Base-by-base conservation (phyloP, 1,139 yeast genomes). In the Blastobotrys apis region DNA sequence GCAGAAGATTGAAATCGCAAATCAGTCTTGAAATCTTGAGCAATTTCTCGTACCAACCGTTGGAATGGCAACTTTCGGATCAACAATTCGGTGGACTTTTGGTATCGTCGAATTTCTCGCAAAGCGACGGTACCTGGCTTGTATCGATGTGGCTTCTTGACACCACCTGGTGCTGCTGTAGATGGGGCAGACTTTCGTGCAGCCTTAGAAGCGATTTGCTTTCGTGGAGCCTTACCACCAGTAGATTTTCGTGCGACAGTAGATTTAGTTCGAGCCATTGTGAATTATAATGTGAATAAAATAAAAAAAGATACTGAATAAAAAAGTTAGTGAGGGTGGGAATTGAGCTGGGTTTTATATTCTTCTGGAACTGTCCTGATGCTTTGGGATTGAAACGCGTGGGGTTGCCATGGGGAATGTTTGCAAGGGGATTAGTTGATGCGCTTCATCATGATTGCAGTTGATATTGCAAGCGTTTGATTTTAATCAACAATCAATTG, bases 91-190 rank as follows among this genome's bases (percentile, higher is more conserved):
- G 97, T 88, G 56, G 96, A 85, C 75, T 88, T 88, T 78, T 88
- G 97, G 81, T 88, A 90, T 79, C 96, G 87, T 84, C 97, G 87
- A 69, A 90, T 90, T 79, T 88, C 97, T 84, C 97, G 88, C 71
- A 90, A 84, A 64, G 97, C 97, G 68, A 90, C 97, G 68, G 97
- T 90, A 87, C 97, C 97, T 73, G 97, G 97, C 92, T 88, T 88
- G 78, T 88, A 90, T 84, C 97, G 87, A 86, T 90, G 97, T 60
- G 97, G 97, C 80, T 90, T 88, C 88, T 90, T 90, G 71, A 90
- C 97, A 83, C 97, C 97, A 71, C 97, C 97, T 56, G 95, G 81
- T 56, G 95, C 77, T 77, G 94, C 90, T 49, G 63, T 48, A 45
- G 63, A 55, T 35, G 68, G 66, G 50, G 96, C 97, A 48, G 97